Evolutionary conservation across 495 filamentous ascomycete species (phyloP).

Genomic region (Penicillium bovifimosum): DNA sequence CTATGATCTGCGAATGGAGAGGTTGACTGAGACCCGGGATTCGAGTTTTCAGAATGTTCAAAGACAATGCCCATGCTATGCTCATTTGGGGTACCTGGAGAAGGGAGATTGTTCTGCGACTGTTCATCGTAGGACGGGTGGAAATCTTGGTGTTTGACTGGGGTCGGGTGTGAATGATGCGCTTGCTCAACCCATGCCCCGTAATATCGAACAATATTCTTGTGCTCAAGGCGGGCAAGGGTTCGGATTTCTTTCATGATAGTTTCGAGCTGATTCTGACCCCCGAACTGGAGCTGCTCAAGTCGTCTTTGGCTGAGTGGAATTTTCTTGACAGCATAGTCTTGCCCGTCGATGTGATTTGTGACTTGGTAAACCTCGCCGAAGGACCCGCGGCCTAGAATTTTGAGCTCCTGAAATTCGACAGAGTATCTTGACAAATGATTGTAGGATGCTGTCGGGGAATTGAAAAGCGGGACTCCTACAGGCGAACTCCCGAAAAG

Average conservation of each 20-base stretch:
- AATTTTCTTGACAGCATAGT: conserved; percentile 52
- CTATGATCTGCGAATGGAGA: conserved; percentile 24
- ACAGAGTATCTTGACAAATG: conserved; percentile 37
- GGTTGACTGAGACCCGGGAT: conserved; percentile 6
- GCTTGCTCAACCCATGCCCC: conserved; percentile 48
- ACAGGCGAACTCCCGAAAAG: conserved; percentile 34
- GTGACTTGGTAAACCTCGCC: conserved; percentile 49
- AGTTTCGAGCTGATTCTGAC: conserved; percentile 41
- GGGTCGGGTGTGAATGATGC: conserved; percentile 20
- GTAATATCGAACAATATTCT: conserved; percentile 51
- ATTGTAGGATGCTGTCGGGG: conserved; percentile 15
- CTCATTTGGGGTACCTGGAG: conserved; percentile 19
- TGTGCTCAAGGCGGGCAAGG: conserved; percentile 48
- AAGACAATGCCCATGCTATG: conserved; percentile 42
- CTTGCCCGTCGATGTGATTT: conserved; percentile 47
- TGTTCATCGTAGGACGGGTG: conserved; percentile 14
- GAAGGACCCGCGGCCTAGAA: conserved; percentile 49
- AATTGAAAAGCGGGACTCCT: conserved; percentile 30
- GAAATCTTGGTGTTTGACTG: conserved; percentile 14
- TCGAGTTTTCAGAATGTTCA: conserved; percentile 28
- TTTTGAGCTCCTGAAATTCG: conserved; percentile 38
- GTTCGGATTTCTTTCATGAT: conserved; percentile 52
- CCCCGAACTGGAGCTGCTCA: conserved; percentile 42
- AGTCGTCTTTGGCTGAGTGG: conserved; percentile 44
- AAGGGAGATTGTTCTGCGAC: conserved; percentile 8